A percentile compares a stretch with the other conserved stretches of the same genome.
Conservation (phyloP, 352 stramenopile species). For the Phytophthora agathidicida region DNA sequence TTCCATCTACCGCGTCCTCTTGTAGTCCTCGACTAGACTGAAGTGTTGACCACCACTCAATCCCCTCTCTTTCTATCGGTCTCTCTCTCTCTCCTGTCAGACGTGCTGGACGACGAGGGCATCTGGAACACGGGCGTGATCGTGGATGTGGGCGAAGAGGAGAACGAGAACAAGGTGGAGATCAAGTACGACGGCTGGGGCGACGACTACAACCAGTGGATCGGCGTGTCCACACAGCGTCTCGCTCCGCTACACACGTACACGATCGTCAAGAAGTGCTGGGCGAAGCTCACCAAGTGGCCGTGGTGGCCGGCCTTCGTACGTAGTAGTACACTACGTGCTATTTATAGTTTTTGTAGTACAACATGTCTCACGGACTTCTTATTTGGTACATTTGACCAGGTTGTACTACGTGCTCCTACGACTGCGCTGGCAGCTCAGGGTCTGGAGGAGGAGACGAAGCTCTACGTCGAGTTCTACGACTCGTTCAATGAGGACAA, state of each 20-base stretch:
- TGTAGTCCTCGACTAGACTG: background rate
- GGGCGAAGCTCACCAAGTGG: constrained; percentile 85
- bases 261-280: constrained; percentile 88
- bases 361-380: background rate
- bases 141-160: constrained; percentile 68
- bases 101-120: constrained; percentile 82
- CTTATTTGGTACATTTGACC: too few species aligned
- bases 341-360: constrained; percentile 12
- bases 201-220: constrained; percentile 85
- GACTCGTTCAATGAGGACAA: constrained; percentile 80
- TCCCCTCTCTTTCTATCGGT: background rate
- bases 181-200: constrained; percentile 88
- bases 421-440: constrained; percentile 57
- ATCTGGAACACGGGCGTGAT: constrained; percentile 85
- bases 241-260: constrained; percentile 81
- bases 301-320: constrained; percentile 85
- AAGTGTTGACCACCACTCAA: too few species aligned
- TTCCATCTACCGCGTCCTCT: constrained; percentile 4
- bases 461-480: constrained; percentile 86
- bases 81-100: constrained; percentile 31
- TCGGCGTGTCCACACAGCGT: constrained; percentile 55
- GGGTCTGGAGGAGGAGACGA: constrained; percentile 68
- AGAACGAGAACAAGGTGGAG: constrained; percentile 58
- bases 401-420: constrained; percentile 76
- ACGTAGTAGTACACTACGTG: constrained; percentile 18